These are phyloP conservation scores for Lodderomyces orthopsilosis DNA, from an alignment of 1,139 yeast species.

Conservation along the genomic window DNA sequence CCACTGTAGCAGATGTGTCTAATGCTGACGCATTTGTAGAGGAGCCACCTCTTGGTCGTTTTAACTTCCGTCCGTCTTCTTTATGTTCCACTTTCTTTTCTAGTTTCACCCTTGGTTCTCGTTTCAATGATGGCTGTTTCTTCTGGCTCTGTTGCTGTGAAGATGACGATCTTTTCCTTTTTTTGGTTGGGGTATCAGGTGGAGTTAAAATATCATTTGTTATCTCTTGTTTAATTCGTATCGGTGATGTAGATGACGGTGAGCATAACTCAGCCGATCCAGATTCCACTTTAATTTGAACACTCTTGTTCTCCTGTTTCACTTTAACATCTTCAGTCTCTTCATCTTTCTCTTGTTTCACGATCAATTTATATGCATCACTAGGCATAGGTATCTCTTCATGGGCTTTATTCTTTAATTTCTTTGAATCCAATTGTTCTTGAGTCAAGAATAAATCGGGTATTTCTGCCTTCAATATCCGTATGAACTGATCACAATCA, in stretches of 20 bases:
- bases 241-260: not conserved
- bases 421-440: constrained; percentile 47
- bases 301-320: not conserved
- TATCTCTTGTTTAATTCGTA: not conserved
- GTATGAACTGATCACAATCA: constrained; percentile 83
- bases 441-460: constrained; percentile 62
- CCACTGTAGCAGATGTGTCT: too few relatives aligned
- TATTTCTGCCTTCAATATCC: constrained; percentile 44
- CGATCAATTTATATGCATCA: constrained; percentile 8
- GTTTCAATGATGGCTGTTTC: not conserved
- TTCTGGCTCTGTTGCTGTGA: not conserved
- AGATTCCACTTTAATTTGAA: not conserved
- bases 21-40: not conserved
- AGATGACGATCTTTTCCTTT: constrained; percentile 2
- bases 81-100: not conserved
- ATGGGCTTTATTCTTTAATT: constrained; percentile 24
- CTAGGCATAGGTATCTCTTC: constrained; percentile 11
- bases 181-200: constrained; percentile 22
- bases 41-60: not conserved
- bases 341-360: constrained; percentile 3
- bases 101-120: not conserved
- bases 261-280: not conserved
- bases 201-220: constrained; percentile 17
- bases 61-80: not conserved
- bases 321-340: constrained; percentile 2